A percentile compares a stretch with the other conserved stretches of the same genome.
Conservation (phyloP, 257 asterid species). For the Rubia yunnanensis region DNA sequence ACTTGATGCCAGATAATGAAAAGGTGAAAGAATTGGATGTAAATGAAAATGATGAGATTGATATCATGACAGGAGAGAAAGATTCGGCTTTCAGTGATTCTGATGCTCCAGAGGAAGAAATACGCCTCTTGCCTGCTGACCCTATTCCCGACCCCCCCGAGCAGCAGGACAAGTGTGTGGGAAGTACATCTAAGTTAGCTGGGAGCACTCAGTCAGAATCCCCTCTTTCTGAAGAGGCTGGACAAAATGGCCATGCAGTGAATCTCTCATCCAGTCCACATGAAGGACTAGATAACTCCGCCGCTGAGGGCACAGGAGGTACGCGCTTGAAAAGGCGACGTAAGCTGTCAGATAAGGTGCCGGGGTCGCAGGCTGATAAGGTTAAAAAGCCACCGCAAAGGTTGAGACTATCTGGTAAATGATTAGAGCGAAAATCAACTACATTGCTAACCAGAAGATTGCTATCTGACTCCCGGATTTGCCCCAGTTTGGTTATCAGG, state of each 20-base stretch:
- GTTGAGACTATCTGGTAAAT: slow-evolving; percentile 36
- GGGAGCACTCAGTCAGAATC: slow-evolving; percentile 64
- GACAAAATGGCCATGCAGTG: slow-evolving; percentile 49
- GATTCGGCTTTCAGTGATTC: slow-evolving; percentile 83
- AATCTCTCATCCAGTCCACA: slow-evolving; percentile 56
- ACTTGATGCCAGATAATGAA: slow-evolving; percentile 61
- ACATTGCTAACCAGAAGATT: not conserved
- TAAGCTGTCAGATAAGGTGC: slow-evolving; percentile 62
- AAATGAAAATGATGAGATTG: slow-evolving; percentile 74
- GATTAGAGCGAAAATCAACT: slow-evolving; percentile 13
- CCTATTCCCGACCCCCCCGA: slow-evolving; percentile 70
- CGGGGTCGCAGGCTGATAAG: slow-evolving; percentile 45
- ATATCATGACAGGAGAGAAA: slow-evolving; percentile 51
- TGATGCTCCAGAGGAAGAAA: slow-evolving; percentile 70
- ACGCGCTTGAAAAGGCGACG: slow-evolving; percentile 46
- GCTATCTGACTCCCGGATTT: not conserved
- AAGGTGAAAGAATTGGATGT: slow-evolving; percentile 60
- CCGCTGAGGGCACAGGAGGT: slow-evolving; percentile 66
- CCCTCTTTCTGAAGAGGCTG: slow-evolving; percentile 69
- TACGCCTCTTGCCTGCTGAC: slow-evolving; percentile 68
- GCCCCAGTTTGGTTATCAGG: not conserved
- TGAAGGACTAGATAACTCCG: slow-evolving; percentile 53
- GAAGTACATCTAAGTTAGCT: slow-evolving; percentile 47
- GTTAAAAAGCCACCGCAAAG: slow-evolving; percentile 41
- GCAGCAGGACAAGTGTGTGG: slow-evolving; percentile 47